Conservation (phyloP, 768 basidiomycete species). For the Kwoniella mangroviensis region DNA sequence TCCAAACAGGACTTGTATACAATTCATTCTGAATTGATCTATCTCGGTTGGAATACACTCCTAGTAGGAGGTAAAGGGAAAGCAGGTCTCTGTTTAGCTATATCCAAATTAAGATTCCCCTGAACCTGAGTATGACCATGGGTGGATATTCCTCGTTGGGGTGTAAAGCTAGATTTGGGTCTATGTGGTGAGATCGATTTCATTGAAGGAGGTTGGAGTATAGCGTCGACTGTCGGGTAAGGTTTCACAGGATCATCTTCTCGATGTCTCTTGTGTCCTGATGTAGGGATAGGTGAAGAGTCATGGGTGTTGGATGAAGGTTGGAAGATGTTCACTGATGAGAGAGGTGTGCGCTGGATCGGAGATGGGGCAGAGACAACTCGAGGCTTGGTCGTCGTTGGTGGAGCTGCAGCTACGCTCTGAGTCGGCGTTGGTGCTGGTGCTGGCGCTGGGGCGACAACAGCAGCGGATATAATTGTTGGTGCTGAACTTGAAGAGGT, state of each 20-base stretch:
- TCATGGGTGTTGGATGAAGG: background rate
- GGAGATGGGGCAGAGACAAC: background rate
- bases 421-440: background rate
- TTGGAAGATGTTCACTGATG: slow-evolving; percentile 12
- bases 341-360: slow-evolving; percentile 7
- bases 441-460: background rate
- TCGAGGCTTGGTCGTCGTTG: background rate
- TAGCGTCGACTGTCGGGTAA: background rate
- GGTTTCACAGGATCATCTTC: slow-evolving; percentile 12
- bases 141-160: slow-evolving; percentile 13
- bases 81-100: slow-evolving; percentile 18
- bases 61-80: slow-evolving; percentile 25
- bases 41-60: slow-evolving; percentile 19
- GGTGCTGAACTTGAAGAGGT: background rate
- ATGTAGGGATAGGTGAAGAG: background rate
- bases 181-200: slow-evolving; percentile 1
- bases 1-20: too few species aligned
- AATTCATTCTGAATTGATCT: background rate
- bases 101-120: background rate
- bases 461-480: background rate
- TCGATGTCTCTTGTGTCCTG: slow-evolving; percentile 8
- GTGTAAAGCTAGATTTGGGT: slow-evolving; percentile 22
- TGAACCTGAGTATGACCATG: background rate
- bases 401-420: too few species aligned
- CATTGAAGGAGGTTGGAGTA: background rate